Evolutionary conservation across 2,329 filamentous ascomycete species (phyloP).

Genomic region (Pezicula radicicola): DNA sequence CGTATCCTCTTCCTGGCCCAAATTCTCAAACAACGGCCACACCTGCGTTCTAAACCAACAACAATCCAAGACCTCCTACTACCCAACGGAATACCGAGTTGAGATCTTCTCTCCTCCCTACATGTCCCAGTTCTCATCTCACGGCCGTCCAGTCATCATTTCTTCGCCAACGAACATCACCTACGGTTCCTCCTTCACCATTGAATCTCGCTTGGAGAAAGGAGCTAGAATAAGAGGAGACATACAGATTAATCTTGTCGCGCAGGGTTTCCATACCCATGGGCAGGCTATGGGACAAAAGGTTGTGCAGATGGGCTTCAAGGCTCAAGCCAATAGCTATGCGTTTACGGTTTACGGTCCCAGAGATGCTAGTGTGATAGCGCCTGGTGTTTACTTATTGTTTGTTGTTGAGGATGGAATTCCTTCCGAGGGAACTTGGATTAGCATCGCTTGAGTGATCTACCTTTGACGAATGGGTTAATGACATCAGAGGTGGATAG

Average conservation of each 20-base stretch:
- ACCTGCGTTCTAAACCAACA: background rate
- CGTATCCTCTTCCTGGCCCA: background rate
- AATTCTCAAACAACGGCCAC: background rate
- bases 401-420: background rate
- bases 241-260: background rate
- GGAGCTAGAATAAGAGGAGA: background rate
- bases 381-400: background rate
- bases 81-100: conserved; percentile 1
- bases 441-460: background rate
- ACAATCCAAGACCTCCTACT: background rate
- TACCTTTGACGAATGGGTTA: too few species aligned
- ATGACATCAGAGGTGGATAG: too few species aligned
- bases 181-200: background rate
- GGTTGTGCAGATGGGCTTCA: background rate
- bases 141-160: background rate
- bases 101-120: conserved; percentile 2
- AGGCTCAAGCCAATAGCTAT: background rate
- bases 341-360: background rate
- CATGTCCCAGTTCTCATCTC: background rate
- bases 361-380: background rate
- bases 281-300: background rate
- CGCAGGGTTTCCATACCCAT: conserved; percentile 1
- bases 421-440: background rate
- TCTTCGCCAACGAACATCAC: background rate
- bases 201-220: background rate